A percentile compares a stretch with the other conserved stretches of the same genome.
phyloP scores from a whole-genome alignment of 805 yeast genomes.

The Saccharomycopsis babjevae region DNA sequence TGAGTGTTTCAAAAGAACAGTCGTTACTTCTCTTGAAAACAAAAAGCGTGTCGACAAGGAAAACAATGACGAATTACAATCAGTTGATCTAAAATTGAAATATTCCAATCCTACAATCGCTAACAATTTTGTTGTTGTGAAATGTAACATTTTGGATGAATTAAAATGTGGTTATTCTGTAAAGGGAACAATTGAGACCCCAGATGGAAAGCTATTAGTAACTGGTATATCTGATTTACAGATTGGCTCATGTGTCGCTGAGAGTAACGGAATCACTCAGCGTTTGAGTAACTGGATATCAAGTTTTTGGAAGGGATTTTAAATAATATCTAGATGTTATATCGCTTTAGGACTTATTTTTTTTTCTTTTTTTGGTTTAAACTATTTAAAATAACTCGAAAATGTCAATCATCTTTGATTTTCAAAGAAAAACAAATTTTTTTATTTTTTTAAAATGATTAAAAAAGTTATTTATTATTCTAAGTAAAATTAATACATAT shows the following conservation, averaged over 20 bases:
- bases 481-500: no score
- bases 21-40: conserved; percentile 27
- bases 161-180: conserved; percentile 27
- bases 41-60: conserved; percentile 24
- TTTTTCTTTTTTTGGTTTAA: background rate
- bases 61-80: conserved; percentile 28
- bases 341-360: background rate
- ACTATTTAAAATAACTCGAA: no score
- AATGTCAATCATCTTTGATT: no score
- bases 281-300: background rate
- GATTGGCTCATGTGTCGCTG: background rate
- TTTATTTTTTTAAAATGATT: no score
- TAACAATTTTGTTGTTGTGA: conserved; percentile 62
- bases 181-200: conserved; percentile 42
- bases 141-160: conserved; percentile 31
- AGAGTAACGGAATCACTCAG: background rate
- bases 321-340: background rate
- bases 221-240: conserved; percentile 29
- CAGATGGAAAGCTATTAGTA: conserved; percentile 46
- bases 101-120: conserved; percentile 71
- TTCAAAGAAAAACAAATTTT: no score
- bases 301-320: background rate
- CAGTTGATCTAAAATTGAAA: conserved; percentile 31
- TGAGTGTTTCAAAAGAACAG: conserved; percentile 56
- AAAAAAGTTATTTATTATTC: no score